Base-by-base conservation (phyloP, 2,329 filamentous ascomycete genomes). In the Thielaviopsis euricoi region DNA sequence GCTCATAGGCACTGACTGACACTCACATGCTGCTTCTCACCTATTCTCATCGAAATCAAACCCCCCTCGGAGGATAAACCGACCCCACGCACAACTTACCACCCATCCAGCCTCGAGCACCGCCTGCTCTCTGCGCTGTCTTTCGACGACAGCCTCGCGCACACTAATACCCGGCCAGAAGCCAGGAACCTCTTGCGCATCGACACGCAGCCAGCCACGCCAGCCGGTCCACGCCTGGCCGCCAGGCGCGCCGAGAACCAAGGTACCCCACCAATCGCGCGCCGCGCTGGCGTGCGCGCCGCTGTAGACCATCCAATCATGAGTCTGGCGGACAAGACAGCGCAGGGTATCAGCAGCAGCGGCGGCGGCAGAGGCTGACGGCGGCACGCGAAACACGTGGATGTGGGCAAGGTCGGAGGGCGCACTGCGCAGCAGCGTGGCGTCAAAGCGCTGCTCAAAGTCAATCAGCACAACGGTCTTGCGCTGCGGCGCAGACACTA, bases 261-360 rank as follows among this genome's bases (percentile, higher is more conserved):
- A 63, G 1, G 76, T 79, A n/a, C 79, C 79, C 79, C 79, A 82
- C 73, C 75, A 80, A 60, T 74, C 71, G 3, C 79, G 72, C 25
- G 63, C 66, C 5, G 70, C 69, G 61, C 75, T 79, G 43, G 63
- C 65, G 71, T 33, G 70, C 61, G 10, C 56, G 57, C 71, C 71
- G 25, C 25, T 26, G 65, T 82, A 81, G 5, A 81, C 67, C 70
- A 81, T 77, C 64, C 73, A 74, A 49, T 69, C 63, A 54, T 74
- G 71, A 3, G 74, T 71, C 0, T 70, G 68, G 1, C 69, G 65
- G 6, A 79, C 64, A 5, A 73, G 64, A 2, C 67, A 66, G 21
- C 66, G 66, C 23, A 72, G 58, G 22, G 64, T 62, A 4, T 63
- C 67, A 22, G 62, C 56, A 1, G 53, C 60, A 33, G 49, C 17